These are phyloP conservation scores for Nakazawaea molendinolei DNA, from an alignment of 805 yeast genomes.

Conservation along the genomic window DNA sequence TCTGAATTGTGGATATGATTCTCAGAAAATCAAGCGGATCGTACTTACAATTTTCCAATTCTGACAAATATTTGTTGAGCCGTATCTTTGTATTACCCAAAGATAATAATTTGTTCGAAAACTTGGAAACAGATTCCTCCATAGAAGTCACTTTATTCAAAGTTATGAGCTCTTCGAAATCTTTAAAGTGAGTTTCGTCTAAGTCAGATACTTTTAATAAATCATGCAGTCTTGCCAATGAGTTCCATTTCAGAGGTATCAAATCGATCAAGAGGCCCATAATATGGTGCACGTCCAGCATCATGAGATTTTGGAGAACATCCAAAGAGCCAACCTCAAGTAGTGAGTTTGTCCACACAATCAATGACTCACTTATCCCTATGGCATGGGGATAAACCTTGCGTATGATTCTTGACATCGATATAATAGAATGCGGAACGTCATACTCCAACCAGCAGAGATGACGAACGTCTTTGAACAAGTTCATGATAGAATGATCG, in stretches of 20 bases:
- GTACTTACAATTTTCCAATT: constrained; percentile 23
- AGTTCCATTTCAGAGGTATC: constrained; percentile 44
- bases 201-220: constrained; percentile 22
- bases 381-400: constrained; percentile 52
- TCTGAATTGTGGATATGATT: constrained; percentile 26
- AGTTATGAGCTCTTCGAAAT: constrained; percentile 23
- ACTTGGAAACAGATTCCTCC: constrained; percentile 23
- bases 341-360: constrained; percentile 29
- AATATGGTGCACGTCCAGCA: constrained; percentile 26
- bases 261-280: constrained; percentile 28
- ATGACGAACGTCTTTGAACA: constrained; percentile 49
- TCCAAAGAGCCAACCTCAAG: constrained; percentile 27
- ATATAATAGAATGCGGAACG: constrained; percentile 46
- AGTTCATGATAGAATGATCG: constrained; percentile 32
- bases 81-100: constrained; percentile 23
- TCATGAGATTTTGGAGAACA: constrained; percentile 36
- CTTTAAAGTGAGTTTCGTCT: constrained; percentile 19
- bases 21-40: constrained; percentile 13
- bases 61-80: constrained; percentile 18
- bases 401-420: constrained; percentile 42
- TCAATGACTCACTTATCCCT: constrained; percentile 44
- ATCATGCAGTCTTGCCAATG: constrained; percentile 42
- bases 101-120: constrained; percentile 25
- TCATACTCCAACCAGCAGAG: constrained; percentile 43
- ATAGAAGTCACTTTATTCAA: constrained; percentile 25